Evolutionary conservation across 1,139 yeast species (phyloP).

Genomic region (Saccharomyces hybrid): DNA sequence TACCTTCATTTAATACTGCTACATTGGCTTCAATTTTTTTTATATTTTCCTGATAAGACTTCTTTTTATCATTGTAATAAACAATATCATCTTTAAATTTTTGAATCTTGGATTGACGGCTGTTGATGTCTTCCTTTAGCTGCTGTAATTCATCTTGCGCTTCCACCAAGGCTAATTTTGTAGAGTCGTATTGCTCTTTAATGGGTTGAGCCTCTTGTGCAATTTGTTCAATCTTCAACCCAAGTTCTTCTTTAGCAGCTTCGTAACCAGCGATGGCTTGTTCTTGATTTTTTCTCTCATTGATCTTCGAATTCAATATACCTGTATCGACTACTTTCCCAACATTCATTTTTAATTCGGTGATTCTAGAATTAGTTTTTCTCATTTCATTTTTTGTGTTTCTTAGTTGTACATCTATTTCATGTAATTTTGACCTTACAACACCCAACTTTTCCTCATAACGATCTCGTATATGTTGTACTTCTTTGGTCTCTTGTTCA

Average conservation of each 20-base stretch:
- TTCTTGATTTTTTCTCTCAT: slow-evolving; percentile 26
- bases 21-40: slow-evolving; percentile 29
- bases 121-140: slow-evolving; percentile 23
- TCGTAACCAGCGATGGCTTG: slow-evolving; percentile 26
- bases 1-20: slow-evolving; percentile 27
- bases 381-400: slow-evolving; percentile 8
- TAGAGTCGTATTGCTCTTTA: slow-evolving; percentile 18
- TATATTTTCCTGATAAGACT: slow-evolving; percentile 11
- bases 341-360: slow-evolving; percentile 19
- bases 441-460: slow-evolving; percentile 13
- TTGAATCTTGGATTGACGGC: slow-evolving; percentile 22
- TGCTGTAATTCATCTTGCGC: slow-evolving; percentile 14
- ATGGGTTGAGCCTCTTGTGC: slow-evolving; percentile 21
- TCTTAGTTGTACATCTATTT: slow-evolving; percentile 9
- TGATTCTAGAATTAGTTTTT: slow-evolving; percentile 18
- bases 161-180: slow-evolving; percentile 8
- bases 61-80: slow-evolving; percentile 12
- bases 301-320: slow-evolving; percentile 31
- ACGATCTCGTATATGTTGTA: slow-evolving; percentile 13
- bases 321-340: slow-evolving; percentile 37
- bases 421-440: slow-evolving; percentile 9
- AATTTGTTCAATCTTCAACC: slow-evolving; percentile 20
- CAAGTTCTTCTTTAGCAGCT: slow-evolving; percentile 25
- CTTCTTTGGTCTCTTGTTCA: slow-evolving; percentile 20
- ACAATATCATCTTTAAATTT: slow-evolving; percentile 23